Evolutionary conservation across 177 flowering plant genomes (phyloP), one percentile per base, ranked within the genome.

Genomic region (Vitis hybrid): DNA sequence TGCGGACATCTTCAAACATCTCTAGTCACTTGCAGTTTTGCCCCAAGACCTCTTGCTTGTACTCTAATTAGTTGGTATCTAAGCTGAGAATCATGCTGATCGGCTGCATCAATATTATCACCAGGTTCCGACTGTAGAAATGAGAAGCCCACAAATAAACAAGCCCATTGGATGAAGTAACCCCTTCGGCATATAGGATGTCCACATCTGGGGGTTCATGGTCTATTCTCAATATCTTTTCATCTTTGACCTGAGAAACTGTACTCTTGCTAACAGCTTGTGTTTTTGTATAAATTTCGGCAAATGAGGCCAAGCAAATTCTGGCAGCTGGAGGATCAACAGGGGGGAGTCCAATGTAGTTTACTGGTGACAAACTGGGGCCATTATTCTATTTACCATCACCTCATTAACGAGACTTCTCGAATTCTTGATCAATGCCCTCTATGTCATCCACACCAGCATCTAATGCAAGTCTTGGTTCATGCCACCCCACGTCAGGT

Each of bases 1-100:
- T 71, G 15, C 93, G 84, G 56, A 88, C 89, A 71, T 96, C 99
- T 81, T 96, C 99, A 80, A 96, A 93, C 97, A 91, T 93, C 76
- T 96, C 93, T 34, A 95, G 71, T 98, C 97, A 93, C 80, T 95
- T 95, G 82, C 93, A 90, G 76, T 85, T 93, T 74, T 89, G 23
- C 97, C 54, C 90, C 91, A 45, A 92, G 83, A 61, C 93, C 88
- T 80, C 85, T 85, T 13, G 94, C 85, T 58, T 84, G 93, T 26
- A 93, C 86, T 75, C 94, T 86, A 15, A 94, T 85, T 26, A 96
- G 87, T 71, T 96, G 97, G 74, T 87, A 96, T 80, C 99, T 96
- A 26, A 86, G 84, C 70, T 85, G 81, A 60, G 92, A 81, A 73
- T 89, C 91, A 78, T 81, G 84, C 72, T 78, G 91, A 73, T 87